Evolutionary conservation across 495 filamentous ascomycete genomes (phyloP), one percentile per base, ranked within the genome.

Genomic region (Penicillium dipodomyicola): DNA sequence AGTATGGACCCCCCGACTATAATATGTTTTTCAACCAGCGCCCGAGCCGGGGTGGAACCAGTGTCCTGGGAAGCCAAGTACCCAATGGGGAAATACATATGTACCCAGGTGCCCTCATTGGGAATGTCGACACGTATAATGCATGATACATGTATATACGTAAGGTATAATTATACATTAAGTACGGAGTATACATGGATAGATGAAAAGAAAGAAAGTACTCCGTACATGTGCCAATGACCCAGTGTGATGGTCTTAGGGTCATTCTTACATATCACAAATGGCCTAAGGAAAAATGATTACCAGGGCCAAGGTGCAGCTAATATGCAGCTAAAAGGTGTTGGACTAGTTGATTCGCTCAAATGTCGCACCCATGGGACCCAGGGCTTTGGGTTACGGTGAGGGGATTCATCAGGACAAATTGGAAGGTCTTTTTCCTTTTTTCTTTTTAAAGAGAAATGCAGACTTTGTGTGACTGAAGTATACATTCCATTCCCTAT

Each of bases 311-410:
- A 2, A 29, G 19, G 29, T 32, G 46, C 35, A 48, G 57, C 17
- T 37, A 59, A 32, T 49, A 14, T 35, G 25, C 35, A 48, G 57
- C 17, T 39, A 59, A 32, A 59, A 32, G 49, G 23, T 25, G 23
- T 25, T 25, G 5, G 23, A 25, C 3, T 5, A 32, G 20, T 46
- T 49, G 50, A 58, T 46, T 52, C 44, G 49, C 14, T 45, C 42
- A 4, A 59, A 23, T 39, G 50, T 54, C 33, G 23, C 56, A 54
- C 49, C 35, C 17, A 35, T 30, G 35, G 29, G 29, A 60, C 61
- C 61, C 61, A 25, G 41, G 49, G 39, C 32, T 53, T 30, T 63
- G 61, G 61, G 52, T 56, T 27, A 23, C 40, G 50, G 52, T 33
- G 30, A 33, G 30, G 30, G 30, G 30, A 12, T 12, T 33, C 11